Base-by-base conservation (phyloP, 2,329 filamentous ascomycete species). In the Trichoderma harzianum region DNA sequence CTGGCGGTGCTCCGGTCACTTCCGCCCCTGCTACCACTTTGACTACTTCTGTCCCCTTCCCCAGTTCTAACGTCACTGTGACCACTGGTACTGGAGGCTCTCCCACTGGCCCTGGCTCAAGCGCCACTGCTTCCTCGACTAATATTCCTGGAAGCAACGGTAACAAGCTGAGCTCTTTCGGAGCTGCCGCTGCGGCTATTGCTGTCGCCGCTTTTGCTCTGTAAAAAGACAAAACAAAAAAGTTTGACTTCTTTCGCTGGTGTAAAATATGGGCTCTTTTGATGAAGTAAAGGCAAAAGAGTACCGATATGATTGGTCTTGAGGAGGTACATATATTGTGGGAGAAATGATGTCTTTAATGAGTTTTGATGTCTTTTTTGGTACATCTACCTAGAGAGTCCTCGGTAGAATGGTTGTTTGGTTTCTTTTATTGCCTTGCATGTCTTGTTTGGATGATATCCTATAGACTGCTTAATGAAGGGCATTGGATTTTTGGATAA, bases 151-250 rank as follows among this genome's bases (percentile, higher is more conserved):
- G 64, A 65, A 72, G 47, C 66, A 67, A 72, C 28, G 76, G 70
- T 7, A 74, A 69, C 74, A 76, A 73, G 69, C 74, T 81, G 62
- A 78, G 78, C 75, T 79, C 79, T 0, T 69, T 81, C 24, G 78
- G 76, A 7, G 80, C 79, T 21, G 80, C 76, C 11, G 78, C 75
- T 5, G 74, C 78, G 5, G 80, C 79, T 8, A 39, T 81, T 21
- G 65, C 78, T 36, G 70, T 80, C 47, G 80, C 78, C 30, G 76
- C 74, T 63, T 76, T 76, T 64, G 75, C 78, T 18, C 63, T 82
- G 73, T 81, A 79, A 78, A 63, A 8, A 11, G 10, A 30, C 58
- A 14, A 58, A 43, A 43, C 3, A n/a, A n/a, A 43, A 32, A 26
- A 5, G n/a, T 18, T 12, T 12, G 30, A 3, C 47, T 26, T 24